These are phyloP conservation scores for Botrytis deweyae DNA, from an alignment of 2,329 filamentous ascomycete genomes.

Conservation along the genomic window DNA sequence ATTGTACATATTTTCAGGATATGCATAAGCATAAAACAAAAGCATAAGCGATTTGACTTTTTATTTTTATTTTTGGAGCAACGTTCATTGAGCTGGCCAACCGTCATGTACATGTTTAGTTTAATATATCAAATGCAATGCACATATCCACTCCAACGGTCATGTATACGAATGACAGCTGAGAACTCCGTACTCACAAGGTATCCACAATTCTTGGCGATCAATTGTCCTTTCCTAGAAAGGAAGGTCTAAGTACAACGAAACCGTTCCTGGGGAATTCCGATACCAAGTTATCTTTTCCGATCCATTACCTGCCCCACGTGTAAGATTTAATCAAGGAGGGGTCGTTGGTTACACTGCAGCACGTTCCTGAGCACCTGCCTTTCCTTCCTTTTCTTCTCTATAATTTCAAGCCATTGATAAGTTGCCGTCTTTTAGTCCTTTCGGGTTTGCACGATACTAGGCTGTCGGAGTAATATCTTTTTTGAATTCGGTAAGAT, in stretches of 20 bases:
- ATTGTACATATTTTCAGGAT: constrained; percentile 10
- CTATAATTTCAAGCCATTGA: neutral
- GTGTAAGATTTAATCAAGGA: constrained; percentile 4
- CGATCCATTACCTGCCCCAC: constrained; percentile 13
- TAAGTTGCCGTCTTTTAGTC: neutral
- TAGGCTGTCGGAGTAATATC: neutral
- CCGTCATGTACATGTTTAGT: neutral
- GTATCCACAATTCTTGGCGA: constrained; percentile 17
- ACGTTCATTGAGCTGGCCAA: neutral
- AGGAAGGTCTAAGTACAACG: constrained; percentile 3
- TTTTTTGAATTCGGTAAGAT: neutral
- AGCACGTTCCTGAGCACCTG: constrained; percentile 1
- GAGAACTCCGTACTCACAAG: neutral
- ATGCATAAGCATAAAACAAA: constrained; percentile 3
- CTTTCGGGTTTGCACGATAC: neutral
- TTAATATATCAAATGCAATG: neutral
- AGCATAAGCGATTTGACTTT: neutral
- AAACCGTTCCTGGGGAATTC: constrained; percentile 12
- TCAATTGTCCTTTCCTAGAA: neutral
- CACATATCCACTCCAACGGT: neutral
- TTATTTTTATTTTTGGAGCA: neutral
- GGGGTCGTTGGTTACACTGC: constrained; percentile 7
- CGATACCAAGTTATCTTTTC: neutral
- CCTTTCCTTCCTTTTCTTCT: neutral
- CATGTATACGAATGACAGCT: neutral